Evolutionary conservation across 225 moss, liverwort and hornwort species (phyloP), one percentile per base, ranked within the genome.

Genomic region (Bryoerythrophyllum caledonicum): DNA sequence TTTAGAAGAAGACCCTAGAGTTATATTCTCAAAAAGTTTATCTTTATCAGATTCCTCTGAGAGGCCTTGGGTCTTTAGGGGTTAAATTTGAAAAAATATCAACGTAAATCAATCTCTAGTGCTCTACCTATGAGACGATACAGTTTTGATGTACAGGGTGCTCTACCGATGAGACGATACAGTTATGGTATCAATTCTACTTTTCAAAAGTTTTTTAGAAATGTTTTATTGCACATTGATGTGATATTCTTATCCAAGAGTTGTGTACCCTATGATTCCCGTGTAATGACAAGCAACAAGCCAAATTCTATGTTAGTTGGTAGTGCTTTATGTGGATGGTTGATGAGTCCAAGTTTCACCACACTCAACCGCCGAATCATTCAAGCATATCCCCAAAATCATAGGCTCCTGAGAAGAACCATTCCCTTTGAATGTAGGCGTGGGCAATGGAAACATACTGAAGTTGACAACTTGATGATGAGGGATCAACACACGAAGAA

Each of bases 311-410:
- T 26, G 26, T 25, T 19, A 26, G 10, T 41, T 26, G 26, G 41
- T 27, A 21, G 25, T 3, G 7, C 14, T 23, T 48, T 41, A 10
- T 16, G 8, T 26, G 35, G 35, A 73, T 38, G 53, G 34, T 58
- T 57, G 46, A 53, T 30, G 30, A 38, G 53, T 43, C 15, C 44
- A 34, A 17, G 26, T 41, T 67, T 11, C 25, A 53, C 74, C 25
- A 37, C 11, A n/a, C 44, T 9, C 81, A 67, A 48, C 77, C 0
- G 63, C 56, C 48, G 63, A 68, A 82, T 63, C 77, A 68, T 68
- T 73, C 10, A 34, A 58, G 35, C 24, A 16, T 11, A 4, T 61
- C 34, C 34, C 49, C 14, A 34, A 73, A 61, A 34, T 32, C 34
- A 62, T 49, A 21, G 48, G 21, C 15, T 4, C 1, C 49, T 24